A percentile compares a stretch with the other conserved stretches of the same genome.
Conservation (phyloP, 148 eudicot species). For the Vaccinium darrowii region DNA sequence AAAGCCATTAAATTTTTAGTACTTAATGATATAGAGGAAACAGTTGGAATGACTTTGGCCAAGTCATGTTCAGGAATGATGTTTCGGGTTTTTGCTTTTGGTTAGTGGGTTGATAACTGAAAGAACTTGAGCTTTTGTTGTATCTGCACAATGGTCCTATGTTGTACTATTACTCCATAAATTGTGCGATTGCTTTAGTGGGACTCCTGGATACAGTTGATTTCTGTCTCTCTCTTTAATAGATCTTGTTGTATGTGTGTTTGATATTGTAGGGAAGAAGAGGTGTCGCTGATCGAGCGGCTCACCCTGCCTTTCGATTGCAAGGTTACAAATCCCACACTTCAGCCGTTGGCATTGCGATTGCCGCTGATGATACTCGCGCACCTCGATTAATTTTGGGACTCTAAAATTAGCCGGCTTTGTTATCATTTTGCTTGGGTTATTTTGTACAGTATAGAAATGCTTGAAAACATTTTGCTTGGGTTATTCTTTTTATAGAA, state of each 20-base stretch:
- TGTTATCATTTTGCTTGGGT: too few relatives aligned
- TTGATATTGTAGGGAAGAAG: not conserved
- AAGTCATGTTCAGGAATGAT: not conserved
- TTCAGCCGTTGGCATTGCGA: not conserved
- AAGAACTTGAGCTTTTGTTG: not conserved
- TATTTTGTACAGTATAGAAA: too few relatives aligned
- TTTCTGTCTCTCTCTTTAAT: not conserved
- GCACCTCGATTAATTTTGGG: not conserved
- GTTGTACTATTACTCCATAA: not conserved
- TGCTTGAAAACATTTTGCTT: too few relatives aligned
- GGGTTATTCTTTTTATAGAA: too few relatives aligned
- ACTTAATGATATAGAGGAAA: not conserved
- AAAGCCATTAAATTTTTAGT: not conserved
- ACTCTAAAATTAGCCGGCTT: too few relatives aligned
- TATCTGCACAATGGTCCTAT: not conserved
- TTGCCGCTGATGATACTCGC: not conserved
- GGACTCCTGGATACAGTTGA: not conserved
- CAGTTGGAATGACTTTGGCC: not conserved
- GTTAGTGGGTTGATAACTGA: not conserved
- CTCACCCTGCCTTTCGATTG: not conserved
- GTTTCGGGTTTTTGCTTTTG: not conserved
- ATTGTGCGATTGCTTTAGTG: not conserved
- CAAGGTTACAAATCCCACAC: not conserved
- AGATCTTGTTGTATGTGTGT: not conserved
- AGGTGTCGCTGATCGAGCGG: not conserved